Conservation (phyloP, 2,329 filamentous ascomycete species). For the Alternaria burnsii region DNA sequence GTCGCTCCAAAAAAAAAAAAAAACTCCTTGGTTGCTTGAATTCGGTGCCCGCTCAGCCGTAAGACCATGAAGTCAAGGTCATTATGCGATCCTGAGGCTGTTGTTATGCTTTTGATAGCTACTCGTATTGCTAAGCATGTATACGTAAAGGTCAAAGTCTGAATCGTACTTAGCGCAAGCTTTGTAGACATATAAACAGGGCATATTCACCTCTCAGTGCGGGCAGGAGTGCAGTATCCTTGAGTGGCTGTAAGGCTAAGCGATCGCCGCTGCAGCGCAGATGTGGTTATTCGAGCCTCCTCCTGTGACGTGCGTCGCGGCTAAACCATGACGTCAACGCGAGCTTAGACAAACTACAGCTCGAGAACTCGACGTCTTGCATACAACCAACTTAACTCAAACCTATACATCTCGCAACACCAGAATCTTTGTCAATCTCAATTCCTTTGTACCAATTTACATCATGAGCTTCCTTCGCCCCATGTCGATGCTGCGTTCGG, state of each 20-base stretch:
- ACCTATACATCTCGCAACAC: neutral
- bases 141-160: too few species aligned
- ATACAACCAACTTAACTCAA: neutral
- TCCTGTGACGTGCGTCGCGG: constrained; percentile 13
- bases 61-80: too few species aligned
- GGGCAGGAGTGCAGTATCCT: neutral
- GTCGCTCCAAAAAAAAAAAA: too few species aligned
- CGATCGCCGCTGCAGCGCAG: constrained; percentile 8
- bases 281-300: constrained; percentile 7
- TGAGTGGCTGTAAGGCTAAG: neutral
- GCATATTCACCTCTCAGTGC: neutral
- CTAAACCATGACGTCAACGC: constrained; percentile 17
- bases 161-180: too few species aligned
- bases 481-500: constrained; percentile 39
- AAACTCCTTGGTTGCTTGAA: too few species aligned
- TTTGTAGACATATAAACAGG: neutral
- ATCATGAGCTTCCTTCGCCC: constrained; percentile 46
- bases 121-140: too few species aligned
- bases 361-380: constrained; percentile 5
- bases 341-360: constrained; percentile 9
- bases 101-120: too few species aligned
- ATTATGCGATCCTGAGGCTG: too few species aligned
- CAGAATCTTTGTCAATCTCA: constrained; percentile 10
- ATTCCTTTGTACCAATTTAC: neutral
- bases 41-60: too few species aligned